A percentile compares a stretch with the other conserved stretches of the same genome.
phyloP scores from a whole-genome alignment of 345 rosid genomes.

The Hibiscus syriacus region DNA sequence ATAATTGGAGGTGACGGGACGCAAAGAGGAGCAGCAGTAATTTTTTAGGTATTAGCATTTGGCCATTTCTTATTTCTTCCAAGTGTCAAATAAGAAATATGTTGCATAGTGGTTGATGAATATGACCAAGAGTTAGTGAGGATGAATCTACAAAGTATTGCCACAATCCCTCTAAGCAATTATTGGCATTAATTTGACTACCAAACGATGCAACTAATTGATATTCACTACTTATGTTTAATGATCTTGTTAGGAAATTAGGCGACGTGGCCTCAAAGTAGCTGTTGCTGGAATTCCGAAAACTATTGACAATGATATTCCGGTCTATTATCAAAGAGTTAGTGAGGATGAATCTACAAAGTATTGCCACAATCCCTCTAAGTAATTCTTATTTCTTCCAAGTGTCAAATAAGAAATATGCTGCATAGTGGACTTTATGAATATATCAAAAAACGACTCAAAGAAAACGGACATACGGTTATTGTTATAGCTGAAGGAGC shows the following conservation, averaged over 20 bases:
- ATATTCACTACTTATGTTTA: background rate
- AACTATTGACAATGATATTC: constrained; percentile 91
- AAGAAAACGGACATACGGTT: constrained; percentile 85
- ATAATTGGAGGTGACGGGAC: constrained; percentile 89
- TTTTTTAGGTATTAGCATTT: constrained; percentile 50
- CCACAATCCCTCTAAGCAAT: background rate
- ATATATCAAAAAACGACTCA: constrained; percentile 53
- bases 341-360: too few species aligned
- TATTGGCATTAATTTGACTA: constrained; percentile 6
- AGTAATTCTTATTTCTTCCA: too few species aligned
- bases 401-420: too few species aligned
- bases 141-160: too few species aligned
- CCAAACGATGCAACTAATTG: background rate
- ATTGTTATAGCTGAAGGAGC: constrained; percentile 91
- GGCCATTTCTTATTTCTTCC: background rate
- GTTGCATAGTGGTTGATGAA: too few species aligned
- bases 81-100: background rate
- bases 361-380: background rate
- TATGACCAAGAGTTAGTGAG: too few species aligned
- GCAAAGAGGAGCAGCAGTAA: constrained; percentile 61
- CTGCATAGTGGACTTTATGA: constrained; percentile 80
- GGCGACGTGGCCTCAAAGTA: constrained; percentile 73
- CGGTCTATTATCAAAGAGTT: constrained; percentile 86
- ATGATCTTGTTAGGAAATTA: constrained; percentile 52
- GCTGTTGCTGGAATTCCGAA: constrained; percentile 85